A percentile compares a stretch with the other conserved stretches of the same genome.
Evolutionary conservation across 768 basidiomycete species (phyloP).

Genomic region (Macrocybe gigantea): DNA sequence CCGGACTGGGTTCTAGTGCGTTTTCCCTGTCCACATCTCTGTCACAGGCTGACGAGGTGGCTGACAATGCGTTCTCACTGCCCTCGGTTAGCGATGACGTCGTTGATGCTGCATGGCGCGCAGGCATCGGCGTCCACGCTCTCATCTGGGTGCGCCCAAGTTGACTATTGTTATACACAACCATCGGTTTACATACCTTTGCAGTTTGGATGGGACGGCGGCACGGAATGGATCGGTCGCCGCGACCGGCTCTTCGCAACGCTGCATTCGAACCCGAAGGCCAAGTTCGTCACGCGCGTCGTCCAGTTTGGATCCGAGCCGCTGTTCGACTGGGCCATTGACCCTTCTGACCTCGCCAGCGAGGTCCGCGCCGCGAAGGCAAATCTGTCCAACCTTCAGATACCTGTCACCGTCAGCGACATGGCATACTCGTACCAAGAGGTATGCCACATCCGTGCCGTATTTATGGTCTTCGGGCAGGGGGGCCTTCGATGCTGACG

Average conservation of each 20-base stretch:
- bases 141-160: slow-evolving; percentile 54
- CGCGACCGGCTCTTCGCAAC: slow-evolving; percentile 45
- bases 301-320: slow-evolving; percentile 73
- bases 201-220: slow-evolving; percentile 44
- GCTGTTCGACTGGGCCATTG: slow-evolving; percentile 51
- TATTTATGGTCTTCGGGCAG: too few relatives aligned
- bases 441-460: slow-evolving; percentile 13
- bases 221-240: slow-evolving; percentile 45
- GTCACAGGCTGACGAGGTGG: neutral
- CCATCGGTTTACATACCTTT: slow-evolving; percentile 1
- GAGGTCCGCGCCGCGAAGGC: slow-evolving; percentile 47
- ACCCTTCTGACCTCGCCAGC: slow-evolving; percentile 38
- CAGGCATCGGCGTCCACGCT: slow-evolving; percentile 66
- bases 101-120: slow-evolving; percentile 63
- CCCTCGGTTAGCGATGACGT: slow-evolving; percentile 39
- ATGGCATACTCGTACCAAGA: slow-evolving; percentile 54
- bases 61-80: neutral
- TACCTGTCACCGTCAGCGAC: slow-evolving; percentile 66
- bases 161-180: slow-evolving; percentile 1
- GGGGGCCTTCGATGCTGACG: neutral
- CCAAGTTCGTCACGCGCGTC: slow-evolving; percentile 57
- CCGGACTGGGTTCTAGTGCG: slow-evolving; percentile 40
- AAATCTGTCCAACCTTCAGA: slow-evolving; percentile 44
- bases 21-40: neutral
- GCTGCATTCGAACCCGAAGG: slow-evolving; percentile 55